A percentile compares a stretch with the other conserved stretches of the same genome.
These are phyloP conservation scores for Isabelozyma heimii DNA, from an alignment of 805 yeast genomes.

Conservation along the genomic window DNA sequence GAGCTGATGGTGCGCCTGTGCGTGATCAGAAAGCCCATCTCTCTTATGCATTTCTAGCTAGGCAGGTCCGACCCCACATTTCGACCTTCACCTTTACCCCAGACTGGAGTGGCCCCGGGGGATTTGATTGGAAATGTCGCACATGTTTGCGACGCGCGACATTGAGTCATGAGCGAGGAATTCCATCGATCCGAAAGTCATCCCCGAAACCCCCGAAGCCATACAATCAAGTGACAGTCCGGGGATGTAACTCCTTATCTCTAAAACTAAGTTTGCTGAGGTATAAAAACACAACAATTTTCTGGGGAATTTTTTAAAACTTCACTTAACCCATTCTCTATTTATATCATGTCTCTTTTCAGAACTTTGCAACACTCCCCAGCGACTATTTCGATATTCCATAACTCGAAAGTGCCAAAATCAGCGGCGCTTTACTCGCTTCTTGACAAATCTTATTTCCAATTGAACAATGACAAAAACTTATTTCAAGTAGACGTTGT, in stretches of 20 bases:
- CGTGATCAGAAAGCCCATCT: too few relatives aligned
- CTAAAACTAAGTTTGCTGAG: not conserved
- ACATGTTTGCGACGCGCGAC: not conserved
- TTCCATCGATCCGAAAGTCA: not conserved
- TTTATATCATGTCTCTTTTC: constrained; percentile 34
- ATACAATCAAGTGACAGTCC: not conserved
- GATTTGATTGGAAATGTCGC: too few relatives aligned
- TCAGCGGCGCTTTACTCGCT: constrained; percentile 27
- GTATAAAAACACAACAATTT: not conserved
- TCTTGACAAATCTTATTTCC: constrained; percentile 27
- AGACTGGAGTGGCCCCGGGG: not conserved
- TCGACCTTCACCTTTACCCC: not conserved
- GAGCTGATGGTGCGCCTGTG: too few relatives aligned
- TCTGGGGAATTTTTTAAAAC: not conserved
- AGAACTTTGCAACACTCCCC: constrained; percentile 41
- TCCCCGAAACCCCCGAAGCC: not conserved
- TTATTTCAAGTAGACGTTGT: constrained; percentile 35
- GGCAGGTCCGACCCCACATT: too few relatives aligned
- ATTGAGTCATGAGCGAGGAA: not conserved
- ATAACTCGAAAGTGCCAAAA: constrained; percentile 32
- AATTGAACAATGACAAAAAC: constrained; percentile 26
- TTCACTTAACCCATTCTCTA: not conserved
- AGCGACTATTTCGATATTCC: constrained; percentile 41
- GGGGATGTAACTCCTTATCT: constrained; percentile 2
- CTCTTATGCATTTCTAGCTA: too few relatives aligned